Evolutionary conservation across 2,329 filamentous ascomycete species (phyloP), one percentile per base, ranked within the genome.

Genomic region (Scedosporium aurantiacum): DNA sequence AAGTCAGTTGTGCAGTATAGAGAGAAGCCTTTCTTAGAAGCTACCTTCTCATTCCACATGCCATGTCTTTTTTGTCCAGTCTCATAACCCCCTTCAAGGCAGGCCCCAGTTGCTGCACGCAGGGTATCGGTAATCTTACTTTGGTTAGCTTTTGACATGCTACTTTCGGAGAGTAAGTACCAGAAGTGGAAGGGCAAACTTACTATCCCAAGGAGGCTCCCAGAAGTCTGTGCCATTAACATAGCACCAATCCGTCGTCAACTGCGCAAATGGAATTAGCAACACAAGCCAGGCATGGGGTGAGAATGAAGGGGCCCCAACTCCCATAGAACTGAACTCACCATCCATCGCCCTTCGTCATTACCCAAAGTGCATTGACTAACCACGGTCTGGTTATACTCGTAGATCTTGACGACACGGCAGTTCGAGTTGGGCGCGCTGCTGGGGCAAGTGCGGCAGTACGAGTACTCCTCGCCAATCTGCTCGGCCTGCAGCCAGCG

Each of bases 211-310:
- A 10, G 62, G 62, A 12, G 58, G 58, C 1, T 25, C 54, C 62
- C 62, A 63, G 28, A 63, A 61, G 18, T 63, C 41, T 4, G 25
- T 54, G 12, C 54, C 58, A 12, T 61, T 45, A 7, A 61, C 58
- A 18, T 61, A 63, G 55, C 62, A 63, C 62, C 62, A 63, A 25
- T 63, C 62, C 4, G 54, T 58, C 6, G 62, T 63, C 5, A 60
- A 41, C 62, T 63, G 4, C 16, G n/a, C n/a, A 14, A 8, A 14
- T 3, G 1, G 4, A 37, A 8, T 18, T 40, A 27, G 57, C 21
- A 60, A 12, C 7, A 6, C 4, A 45, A 23, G 58, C 8, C 43
- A 27, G 18, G 45, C 16, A 52, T 7, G 14, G 47, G 16, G 16
- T 25, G 18, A 14, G 25, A 32, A 18, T 12, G 32, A 58, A 8